Percentiles rank a stretch among this genome's conserved stretches.
phyloP scores from a whole-genome alignment of 2,329 filamentous ascomycete genomes.

The Geosmithia putterillii region DNA sequence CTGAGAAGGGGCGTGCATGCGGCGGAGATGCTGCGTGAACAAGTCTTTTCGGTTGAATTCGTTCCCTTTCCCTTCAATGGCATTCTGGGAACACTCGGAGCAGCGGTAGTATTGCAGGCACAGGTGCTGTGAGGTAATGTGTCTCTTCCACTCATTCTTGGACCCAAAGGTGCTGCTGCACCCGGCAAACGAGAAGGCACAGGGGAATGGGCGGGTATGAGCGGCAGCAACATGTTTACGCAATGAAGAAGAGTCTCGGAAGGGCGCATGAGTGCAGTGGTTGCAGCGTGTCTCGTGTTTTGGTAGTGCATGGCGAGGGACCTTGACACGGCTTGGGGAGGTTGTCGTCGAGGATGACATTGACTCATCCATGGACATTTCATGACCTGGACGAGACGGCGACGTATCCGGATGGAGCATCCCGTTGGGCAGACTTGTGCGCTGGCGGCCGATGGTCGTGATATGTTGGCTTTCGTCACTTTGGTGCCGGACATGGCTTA shows the following conservation, averaged over 20 bases:
- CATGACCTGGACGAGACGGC: constrained; percentile 2
- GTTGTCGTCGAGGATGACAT: constrained; percentile 9
- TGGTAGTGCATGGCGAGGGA: constrained; percentile 31
- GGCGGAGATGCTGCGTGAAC: constrained; percentile 85
- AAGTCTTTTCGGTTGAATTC: constrained; percentile 93
- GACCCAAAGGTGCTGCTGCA: constrained; percentile 76
- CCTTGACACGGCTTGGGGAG: constrained; percentile 27
- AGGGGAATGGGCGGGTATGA: constrained; percentile 66
- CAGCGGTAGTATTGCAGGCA: constrained; percentile 54
- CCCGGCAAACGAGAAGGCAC: constrained; percentile 74
- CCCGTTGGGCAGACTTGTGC: constrained; percentile 26
- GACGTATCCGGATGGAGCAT: constrained; percentile 19
- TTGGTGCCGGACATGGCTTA: constrained; percentile 48
- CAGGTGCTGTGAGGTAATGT: constrained; percentile 84
- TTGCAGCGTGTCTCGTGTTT: constrained; percentile 51
- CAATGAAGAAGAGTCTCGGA: constrained; percentile 54
- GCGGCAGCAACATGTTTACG: constrained; percentile 56
- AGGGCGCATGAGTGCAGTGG: constrained; percentile 50
- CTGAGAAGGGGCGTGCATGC: constrained; percentile 74
- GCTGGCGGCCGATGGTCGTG: constrained; percentile 11
- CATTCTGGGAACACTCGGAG: constrained; percentile 43
- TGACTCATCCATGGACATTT: constrained; percentile 11
- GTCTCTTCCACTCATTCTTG: constrained; percentile 97
- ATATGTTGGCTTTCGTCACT: constrained; percentile 27
- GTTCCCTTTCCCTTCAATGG: constrained; percentile 44